phyloP scores from a whole-genome alignment of 2,329 filamentous ascomycete species.

The Onygenales sp. region DNA sequence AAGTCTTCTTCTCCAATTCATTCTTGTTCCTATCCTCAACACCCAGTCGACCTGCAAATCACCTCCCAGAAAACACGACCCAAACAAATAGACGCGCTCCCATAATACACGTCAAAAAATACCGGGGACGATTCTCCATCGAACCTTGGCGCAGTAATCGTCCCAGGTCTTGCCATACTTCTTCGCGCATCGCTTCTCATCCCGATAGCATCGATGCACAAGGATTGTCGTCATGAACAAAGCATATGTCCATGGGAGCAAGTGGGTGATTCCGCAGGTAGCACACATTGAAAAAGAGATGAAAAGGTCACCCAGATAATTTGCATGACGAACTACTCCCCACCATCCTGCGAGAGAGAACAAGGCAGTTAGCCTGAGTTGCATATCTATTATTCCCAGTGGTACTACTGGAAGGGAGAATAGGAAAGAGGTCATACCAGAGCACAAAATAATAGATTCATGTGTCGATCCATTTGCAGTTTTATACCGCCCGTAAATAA shows the following conservation, averaged over 20 bases:
- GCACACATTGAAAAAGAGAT: conserved; percentile 35
- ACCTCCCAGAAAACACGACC: no score
- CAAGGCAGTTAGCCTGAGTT: background rate
- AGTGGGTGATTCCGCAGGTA: conserved; percentile 26
- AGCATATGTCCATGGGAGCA: conserved; percentile 38
- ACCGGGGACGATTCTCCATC: conserved; percentile 36
- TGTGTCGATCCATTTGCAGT: conserved; percentile 35
- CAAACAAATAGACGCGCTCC: no score
- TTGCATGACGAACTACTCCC: conserved; percentile 33
- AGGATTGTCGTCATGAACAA: conserved; percentile 38
- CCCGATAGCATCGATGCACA: conserved; percentile 37
- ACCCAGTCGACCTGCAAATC: no score
- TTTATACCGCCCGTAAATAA: conserved; percentile 30
- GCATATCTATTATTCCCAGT: no score
- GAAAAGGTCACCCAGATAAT: conserved; percentile 33
- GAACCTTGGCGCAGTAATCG: conserved; percentile 34
- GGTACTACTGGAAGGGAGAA: background rate
- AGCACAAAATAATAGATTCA: conserved; percentile 29
- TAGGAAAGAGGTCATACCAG: conserved; percentile 11
- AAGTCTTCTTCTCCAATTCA: no score
- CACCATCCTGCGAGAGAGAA: conserved; percentile 25
- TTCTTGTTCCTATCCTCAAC: no score
- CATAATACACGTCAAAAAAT: conserved; percentile 10
- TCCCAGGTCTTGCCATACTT: conserved; percentile 40
- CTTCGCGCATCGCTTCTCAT: conserved; percentile 35